phyloP scores from a whole-genome alignment of 257 asterid genomes.

The Cordia subcordata region DNA sequence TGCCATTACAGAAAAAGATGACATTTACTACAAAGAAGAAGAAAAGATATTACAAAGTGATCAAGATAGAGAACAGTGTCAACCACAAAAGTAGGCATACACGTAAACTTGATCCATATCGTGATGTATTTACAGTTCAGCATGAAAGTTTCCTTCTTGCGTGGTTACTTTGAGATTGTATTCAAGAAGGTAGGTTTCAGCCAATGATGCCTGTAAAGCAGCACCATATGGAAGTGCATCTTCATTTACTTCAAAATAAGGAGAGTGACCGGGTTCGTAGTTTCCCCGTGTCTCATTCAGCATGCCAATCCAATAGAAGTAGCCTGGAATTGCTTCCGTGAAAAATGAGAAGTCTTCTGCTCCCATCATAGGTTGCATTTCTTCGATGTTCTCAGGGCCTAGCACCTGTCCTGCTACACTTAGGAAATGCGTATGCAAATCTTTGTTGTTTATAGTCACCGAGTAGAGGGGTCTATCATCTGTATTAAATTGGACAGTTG shows the following conservation, averaged over 20 bases:
- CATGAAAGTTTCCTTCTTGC: constrained; percentile 20
- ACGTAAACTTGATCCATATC: neutral
- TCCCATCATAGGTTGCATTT: constrained; percentile 39
- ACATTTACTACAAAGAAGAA: too few relatives aligned
- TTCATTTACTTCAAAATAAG: constrained; percentile 45
- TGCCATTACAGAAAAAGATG: too few relatives aligned
- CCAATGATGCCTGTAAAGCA: constrained; percentile 65
- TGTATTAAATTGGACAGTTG: constrained; percentile 30
- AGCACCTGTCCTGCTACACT: constrained; percentile 37
- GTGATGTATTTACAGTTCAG: constrained; percentile 29
- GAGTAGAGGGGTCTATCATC: constrained; percentile 50
- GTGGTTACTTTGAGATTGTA: constrained; percentile 14
- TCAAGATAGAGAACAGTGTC: neutral
- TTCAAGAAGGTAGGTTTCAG: constrained; percentile 36
- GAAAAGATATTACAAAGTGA: neutral
- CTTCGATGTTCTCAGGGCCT: constrained; percentile 34
- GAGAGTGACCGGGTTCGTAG: constrained; percentile 40
- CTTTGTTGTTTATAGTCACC: constrained; percentile 36
- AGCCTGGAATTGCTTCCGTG: constrained; percentile 55
- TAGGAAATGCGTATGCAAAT: constrained; percentile 42
- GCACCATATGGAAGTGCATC: constrained; percentile 60
- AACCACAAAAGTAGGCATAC: neutral
- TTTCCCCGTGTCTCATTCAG: constrained; percentile 36
- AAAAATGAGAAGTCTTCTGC: constrained; percentile 62
- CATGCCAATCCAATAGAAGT: constrained; percentile 55